Percentiles rank a stretch among this genome's conserved stretches.
phyloP scores from a whole-genome alignment of 192 early-diverging fungal genomes.

The Pilobolus umbonatus region DNA sequence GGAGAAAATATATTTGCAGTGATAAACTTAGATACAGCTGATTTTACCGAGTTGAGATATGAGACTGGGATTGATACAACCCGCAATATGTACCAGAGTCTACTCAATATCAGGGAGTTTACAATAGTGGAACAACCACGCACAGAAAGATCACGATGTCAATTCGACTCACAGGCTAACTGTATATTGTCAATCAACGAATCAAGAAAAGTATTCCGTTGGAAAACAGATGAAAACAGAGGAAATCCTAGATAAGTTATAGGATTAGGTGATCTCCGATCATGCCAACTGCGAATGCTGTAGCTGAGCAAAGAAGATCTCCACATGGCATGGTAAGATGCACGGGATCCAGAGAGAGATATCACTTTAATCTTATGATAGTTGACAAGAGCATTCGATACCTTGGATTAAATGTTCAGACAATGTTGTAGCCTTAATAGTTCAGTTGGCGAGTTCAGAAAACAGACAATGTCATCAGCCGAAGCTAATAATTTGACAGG shows the following conservation, averaged over 20 bases:
- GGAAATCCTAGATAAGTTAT: too few relatives aligned
- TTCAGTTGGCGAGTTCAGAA: not conserved
- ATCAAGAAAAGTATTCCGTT: not conserved
- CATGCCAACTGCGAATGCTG: not conserved
- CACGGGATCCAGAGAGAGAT: not conserved
- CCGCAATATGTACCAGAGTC: not conserved
- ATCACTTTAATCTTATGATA: not conserved
- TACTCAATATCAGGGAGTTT: not conserved
- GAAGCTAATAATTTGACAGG: too few relatives aligned
- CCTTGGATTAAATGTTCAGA: not conserved
- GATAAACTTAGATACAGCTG: not conserved
- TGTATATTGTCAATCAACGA: not conserved
- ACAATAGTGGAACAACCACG: not conserved
- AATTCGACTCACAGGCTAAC: not conserved
- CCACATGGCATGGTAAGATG: too few relatives aligned
- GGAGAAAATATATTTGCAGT: not conserved
- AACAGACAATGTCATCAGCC: conserved; percentile 17
- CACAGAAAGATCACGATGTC: not conserved
- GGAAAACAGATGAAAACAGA: not conserved
- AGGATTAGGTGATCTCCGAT: not conserved
- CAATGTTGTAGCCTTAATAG: not conserved
- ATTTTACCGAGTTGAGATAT: not conserved
- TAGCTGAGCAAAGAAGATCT: not conserved
- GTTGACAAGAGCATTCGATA: conserved; percentile 2
- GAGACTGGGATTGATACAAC: not conserved